Evolutionary conservation across 2,329 filamentous ascomycete species (phyloP).

Genomic region (Ascochyta clinopodiicola): DNA sequence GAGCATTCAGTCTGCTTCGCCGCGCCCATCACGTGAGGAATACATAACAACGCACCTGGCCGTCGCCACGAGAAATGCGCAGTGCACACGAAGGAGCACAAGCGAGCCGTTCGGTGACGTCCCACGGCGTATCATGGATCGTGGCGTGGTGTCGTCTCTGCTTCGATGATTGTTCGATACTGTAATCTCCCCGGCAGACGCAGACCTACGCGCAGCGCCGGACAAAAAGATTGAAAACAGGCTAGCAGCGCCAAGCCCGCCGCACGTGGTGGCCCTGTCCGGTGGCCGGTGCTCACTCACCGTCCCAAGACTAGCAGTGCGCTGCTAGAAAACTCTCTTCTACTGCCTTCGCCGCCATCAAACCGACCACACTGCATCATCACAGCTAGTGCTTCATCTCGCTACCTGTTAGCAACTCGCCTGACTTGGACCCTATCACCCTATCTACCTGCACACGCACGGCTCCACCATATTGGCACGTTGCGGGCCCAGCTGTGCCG

Average conservation of each 20-base stretch:
- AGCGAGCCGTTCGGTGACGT: slow-evolving; percentile 14
- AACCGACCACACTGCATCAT: slow-evolving; percentile 10
- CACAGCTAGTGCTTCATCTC: slow-evolving; percentile 7
- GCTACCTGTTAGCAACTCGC: not conserved
- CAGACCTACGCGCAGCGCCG: not conserved
- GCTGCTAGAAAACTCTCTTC: not conserved
- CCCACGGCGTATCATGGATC: slow-evolving; percentile 11
- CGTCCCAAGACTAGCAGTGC: too few relatives aligned
- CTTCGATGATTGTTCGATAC: too few relatives aligned
- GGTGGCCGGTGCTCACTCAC: slow-evolving; percentile 8
- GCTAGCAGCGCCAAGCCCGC: slow-evolving; percentile 11
- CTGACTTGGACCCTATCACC: not conserved
- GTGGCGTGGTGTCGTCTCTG: slow-evolving; percentile 6
- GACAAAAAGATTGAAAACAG: not conserved
- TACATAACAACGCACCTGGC: too few relatives aligned
- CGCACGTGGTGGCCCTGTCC: slow-evolving; percentile 36
- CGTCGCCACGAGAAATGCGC: not conserved
- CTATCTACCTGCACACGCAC: not conserved
- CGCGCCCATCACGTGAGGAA: not conserved
- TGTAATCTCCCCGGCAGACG: too few relatives aligned
- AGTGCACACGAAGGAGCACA: not conserved
- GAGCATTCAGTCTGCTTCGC: not conserved
- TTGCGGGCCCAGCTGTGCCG: slow-evolving; percentile 7
- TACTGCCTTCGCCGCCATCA: slow-evolving; percentile 6
- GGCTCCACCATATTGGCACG: slow-evolving; percentile 4